Evolutionary conservation across 2,329 filamentous ascomycete species (phyloP).

Genomic region (Phyllachora maydis): DNA sequence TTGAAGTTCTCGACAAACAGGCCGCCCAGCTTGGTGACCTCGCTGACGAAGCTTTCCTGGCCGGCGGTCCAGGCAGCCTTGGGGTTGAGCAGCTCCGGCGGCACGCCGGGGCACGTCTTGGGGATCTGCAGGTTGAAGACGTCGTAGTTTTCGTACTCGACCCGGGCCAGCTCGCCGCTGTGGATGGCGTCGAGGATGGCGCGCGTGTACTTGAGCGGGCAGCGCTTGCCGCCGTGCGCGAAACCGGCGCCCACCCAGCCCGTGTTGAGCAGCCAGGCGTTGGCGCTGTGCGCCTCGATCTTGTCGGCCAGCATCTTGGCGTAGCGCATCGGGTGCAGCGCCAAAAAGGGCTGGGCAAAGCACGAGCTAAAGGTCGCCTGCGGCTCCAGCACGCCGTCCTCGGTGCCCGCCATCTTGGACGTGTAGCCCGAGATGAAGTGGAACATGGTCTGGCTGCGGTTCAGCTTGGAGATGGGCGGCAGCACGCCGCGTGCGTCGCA

Average conservation of each 20-base stretch:
- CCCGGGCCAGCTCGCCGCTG: conserved; percentile 83
- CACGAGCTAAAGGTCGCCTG: conserved; percentile 98
- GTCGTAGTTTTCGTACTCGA: conserved; percentile 85
- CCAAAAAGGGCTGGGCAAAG: conserved; percentile 98
- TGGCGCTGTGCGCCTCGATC: conserved; percentile 86
- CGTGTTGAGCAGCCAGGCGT: conserved; percentile 97
- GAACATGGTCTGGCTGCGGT: conserved; percentile 95
- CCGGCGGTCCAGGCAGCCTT: conserved; percentile 79
- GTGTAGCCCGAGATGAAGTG: conserved; percentile 99
- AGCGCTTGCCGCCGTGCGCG: conserved; percentile 83
- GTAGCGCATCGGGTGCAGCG: conserved; percentile 97
- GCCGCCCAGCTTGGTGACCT: conserved; percentile 75
- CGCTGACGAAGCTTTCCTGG: conserved; percentile 58
- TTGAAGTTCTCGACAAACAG: conserved; percentile 96
- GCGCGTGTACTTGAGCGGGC: conserved; percentile 95
- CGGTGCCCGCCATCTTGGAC: conserved; percentile 98
- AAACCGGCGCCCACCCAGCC: conserved; percentile 90
- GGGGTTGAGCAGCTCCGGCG: conserved; percentile 84
- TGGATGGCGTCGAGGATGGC: conserved; percentile 97
- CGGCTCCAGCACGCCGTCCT: conserved; percentile 90
- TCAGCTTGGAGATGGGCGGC: conserved; percentile 92
- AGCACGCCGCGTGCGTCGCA: conserved; percentile 96
- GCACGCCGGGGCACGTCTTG: conserved; percentile 74
- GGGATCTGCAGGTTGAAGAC: conserved; percentile 96
- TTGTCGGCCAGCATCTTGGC: conserved; percentile 97